Percentiles rank a stretch among this genome's conserved stretches.
These are phyloP conservation scores for Colletotrichum sp. DNA, from an alignment of 2,329 filamentous ascomycete species.

Conservation along the genomic window DNA sequence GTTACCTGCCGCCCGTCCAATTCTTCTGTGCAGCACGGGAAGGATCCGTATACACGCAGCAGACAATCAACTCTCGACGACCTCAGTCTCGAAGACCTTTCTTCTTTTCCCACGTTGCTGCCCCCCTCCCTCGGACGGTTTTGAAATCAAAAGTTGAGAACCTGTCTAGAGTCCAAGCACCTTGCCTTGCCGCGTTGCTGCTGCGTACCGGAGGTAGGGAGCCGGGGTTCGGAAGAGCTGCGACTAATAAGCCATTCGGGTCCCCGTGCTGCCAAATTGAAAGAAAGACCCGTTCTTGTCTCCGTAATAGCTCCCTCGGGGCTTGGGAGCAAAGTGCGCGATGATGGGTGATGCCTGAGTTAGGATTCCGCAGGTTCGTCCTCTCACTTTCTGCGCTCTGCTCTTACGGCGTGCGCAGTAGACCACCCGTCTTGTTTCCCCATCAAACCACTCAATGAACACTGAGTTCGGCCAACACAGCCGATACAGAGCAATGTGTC, in stretches of 20 bases:
- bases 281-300: background rate
- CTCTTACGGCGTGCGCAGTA: too few species aligned
- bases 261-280: background rate
- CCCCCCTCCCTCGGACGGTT: background rate
- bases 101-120: background rate
- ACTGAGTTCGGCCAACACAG: background rate
- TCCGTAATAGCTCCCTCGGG: background rate
- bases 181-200: background rate
- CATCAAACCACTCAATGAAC: background rate
- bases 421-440: background rate
- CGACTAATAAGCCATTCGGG: background rate
- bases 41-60: background rate
- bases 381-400: background rate
- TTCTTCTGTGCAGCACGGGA: background rate
- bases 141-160: background rate
- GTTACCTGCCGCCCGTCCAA: background rate
- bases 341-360: slow-evolving; percentile 2
- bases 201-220: background rate
- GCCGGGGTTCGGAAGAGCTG: background rate
- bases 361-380: background rate
- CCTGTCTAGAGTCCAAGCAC: background rate
- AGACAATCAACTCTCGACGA: background rate
- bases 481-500: background rate
- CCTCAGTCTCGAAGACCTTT: background rate
- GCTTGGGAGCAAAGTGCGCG: background rate